Conservation (phyloP, 2,329 filamentous ascomycete genomes). For the Cercospora brassicicola region DNA sequence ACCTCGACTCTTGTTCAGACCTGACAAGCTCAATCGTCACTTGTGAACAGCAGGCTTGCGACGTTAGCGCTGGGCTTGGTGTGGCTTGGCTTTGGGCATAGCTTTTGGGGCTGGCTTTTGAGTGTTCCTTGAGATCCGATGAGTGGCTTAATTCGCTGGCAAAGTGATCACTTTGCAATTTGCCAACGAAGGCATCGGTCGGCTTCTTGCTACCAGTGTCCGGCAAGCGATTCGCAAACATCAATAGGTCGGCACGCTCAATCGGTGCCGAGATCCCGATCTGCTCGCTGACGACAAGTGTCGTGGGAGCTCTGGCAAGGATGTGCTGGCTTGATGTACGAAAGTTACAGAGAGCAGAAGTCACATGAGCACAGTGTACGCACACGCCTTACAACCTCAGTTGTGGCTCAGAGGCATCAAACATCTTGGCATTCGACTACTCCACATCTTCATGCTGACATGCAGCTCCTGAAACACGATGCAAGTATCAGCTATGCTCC, state of each 20-base stretch:
- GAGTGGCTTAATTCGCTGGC: not conserved
- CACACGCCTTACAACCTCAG: slow-evolving; percentile 1
- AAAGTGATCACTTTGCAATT: not conserved
- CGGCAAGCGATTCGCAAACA: not conserved
- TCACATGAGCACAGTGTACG: not conserved
- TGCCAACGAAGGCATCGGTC: not conserved
- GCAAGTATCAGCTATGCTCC: not conserved
- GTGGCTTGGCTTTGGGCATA: not conserved
- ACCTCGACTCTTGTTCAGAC: not conserved
- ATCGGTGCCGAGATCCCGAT: not conserved
- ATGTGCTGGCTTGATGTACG: not conserved
- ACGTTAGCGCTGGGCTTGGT: not conserved
- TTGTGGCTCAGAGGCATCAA: slow-evolving; percentile 9
- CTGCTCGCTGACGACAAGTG: not conserved
- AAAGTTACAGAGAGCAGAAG: not conserved
- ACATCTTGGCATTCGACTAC: not conserved
- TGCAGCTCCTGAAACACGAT: slow-evolving; percentile 6
- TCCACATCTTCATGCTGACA: not conserved
- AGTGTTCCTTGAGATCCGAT: not conserved
- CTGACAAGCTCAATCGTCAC: not conserved
- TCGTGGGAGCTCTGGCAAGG: not conserved
- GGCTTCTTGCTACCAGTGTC: not conserved
- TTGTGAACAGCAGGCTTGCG: not conserved
- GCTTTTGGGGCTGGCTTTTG: not conserved
- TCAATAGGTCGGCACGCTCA: not conserved